Evolutionary conservation across 495 filamentous ascomycete genomes (phyloP).

Genomic region (Xylaria castorea): DNA sequence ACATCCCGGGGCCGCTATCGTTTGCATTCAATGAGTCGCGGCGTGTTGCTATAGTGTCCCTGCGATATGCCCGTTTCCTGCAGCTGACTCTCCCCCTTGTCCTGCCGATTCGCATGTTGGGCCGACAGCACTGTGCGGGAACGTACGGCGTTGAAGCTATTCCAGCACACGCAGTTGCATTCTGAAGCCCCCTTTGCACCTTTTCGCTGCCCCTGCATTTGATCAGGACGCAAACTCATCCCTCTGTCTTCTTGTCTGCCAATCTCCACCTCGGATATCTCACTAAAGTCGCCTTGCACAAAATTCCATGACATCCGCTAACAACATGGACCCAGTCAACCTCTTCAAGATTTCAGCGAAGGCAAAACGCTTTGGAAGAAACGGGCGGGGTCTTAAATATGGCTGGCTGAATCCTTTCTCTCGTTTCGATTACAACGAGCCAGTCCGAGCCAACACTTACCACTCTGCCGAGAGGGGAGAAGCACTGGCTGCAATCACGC

Average conservation of each 20-base stretch:
- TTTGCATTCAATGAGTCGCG: neutral
- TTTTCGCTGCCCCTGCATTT: neutral
- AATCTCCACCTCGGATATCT: neutral
- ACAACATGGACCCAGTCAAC: slow-evolving; percentile 47
- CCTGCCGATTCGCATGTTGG: neutral
- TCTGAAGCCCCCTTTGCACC: neutral
- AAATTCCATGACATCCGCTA: slow-evolving; percentile 32
- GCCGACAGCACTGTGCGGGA: neutral
- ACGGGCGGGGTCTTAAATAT: slow-evolving; percentile 32
- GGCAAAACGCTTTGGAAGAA: slow-evolving; percentile 40
- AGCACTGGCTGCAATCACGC: slow-evolving; percentile 6
- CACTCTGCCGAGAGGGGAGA: slow-evolving; percentile 35
- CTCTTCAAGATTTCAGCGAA: slow-evolving; percentile 40
- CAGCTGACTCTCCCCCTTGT: neutral
- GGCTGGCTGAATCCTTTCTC: slow-evolving; percentile 43
- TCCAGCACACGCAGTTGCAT: neutral
- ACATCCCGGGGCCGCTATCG: neutral
- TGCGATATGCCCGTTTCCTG: slow-evolving; percentile 6
- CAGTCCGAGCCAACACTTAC: slow-evolving; percentile 35
- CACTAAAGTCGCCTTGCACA: neutral
- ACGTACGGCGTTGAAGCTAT: neutral
- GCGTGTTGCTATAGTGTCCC: neutral
- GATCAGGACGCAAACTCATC: neutral
- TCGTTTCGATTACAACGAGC: slow-evolving; percentile 36
- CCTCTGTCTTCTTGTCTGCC: neutral